Conservation (phyloP, 768 basidiomycete genomes). For the Lactarius hatsudake region DNA sequence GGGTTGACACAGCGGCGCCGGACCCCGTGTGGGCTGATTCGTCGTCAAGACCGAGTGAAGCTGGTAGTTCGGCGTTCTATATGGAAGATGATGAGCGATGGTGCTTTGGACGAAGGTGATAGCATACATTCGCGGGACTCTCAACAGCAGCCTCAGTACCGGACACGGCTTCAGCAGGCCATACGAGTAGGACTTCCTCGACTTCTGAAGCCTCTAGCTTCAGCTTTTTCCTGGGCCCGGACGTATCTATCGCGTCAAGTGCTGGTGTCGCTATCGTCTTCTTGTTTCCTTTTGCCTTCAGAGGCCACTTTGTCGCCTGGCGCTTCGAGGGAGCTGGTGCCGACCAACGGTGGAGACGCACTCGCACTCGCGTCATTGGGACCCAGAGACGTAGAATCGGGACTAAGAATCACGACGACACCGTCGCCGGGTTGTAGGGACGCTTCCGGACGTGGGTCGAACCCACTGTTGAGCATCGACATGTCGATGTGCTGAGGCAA, state of each 20-base stretch:
- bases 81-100: conserved; percentile 3
- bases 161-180: neutral
- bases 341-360: neutral
- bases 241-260: neutral
- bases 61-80: conserved; percentile 2
- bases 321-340: neutral
- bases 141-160: neutral
- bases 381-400: neutral
- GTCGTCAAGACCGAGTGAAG: conserved; percentile 3
- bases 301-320: neutral
- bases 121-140: neutral
- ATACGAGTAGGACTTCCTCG: neutral
- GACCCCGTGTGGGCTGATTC: neutral
- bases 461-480: neutral
- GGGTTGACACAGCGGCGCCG: neutral
- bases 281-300: conserved; percentile 16
- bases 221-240: conserved; percentile 4
- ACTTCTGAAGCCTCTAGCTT: neutral
- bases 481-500: neutral
- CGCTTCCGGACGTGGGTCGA: neutral
- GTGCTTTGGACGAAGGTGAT: too few species aligned
- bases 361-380: neutral
- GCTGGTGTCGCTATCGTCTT: neutral
- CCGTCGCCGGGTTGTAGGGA: neutral
- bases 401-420: neutral